Evolutionary conservation across 805 yeast species (phyloP), one percentile per base, ranked within the genome.

Genomic region (Barnettozyma salicaria): DNA sequence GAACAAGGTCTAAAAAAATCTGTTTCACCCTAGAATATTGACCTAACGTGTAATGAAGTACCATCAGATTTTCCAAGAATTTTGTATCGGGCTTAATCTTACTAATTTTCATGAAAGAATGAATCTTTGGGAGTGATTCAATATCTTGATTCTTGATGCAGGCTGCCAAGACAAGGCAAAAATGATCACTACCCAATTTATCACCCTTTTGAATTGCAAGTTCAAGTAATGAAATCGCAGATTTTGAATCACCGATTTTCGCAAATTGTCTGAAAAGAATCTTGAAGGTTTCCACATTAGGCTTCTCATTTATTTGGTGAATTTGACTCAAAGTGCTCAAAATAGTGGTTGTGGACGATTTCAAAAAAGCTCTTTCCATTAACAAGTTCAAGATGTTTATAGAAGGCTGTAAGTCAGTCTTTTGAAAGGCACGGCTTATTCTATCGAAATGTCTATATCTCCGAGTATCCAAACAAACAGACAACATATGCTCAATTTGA

Each of bases 241-340:
- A 43, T 5, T 38, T 33, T 7, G 49, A 39, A 19, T 48, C 49
- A n/a, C 55, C 53, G 3, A 31, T 20, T 23, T 37, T 41, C 5
- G 50, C 47, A 25, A 50, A 43, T 18, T 49, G 50, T 11, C 39
- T 31, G 9, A 49, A 40, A 27, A 52, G 19, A 11, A 45, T 23
- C 5, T 32, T 27, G 34, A 47, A 49, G 1, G 54, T 47, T 13
- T 30, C 27, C 1, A 36, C 9, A 6, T 45, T 45, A 14, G 51
- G 49, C 14, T 30, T 38, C 20, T 20, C 7, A 4, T 24, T 23
- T 8, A 40, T 27, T 9, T 30, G 40, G n/a, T 37, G 34, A 8
- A 40, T 36, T 11, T 33, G 27, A 9, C 27, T 19, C 10, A 40
- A 20, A 10, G 30, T 30, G n/a, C 30, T 20, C 9, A 39, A 21